These are phyloP conservation scores for Artemisia annua DNA, from an alignment of 129 eudicot genomes.

Conservation along the genomic window DNA sequence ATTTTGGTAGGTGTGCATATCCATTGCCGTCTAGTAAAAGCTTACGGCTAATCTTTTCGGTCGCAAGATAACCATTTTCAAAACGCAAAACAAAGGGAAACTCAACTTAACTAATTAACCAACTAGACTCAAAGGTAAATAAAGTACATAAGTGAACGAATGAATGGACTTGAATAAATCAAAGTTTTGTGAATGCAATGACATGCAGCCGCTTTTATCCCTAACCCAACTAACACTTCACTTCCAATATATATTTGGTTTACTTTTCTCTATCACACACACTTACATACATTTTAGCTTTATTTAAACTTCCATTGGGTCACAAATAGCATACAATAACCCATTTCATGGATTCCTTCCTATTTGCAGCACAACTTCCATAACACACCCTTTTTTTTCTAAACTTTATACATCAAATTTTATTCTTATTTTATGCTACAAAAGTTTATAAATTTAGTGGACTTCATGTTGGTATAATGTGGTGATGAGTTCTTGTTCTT, in stretches of 20 bases:
- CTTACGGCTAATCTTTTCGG: too few species aligned
- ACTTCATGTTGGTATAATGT: constrained; percentile 13
- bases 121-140: too few species aligned
- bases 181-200: constrained; percentile 15
- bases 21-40: too few species aligned
- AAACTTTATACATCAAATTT: constrained; percentile 7
- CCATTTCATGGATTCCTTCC: constrained; percentile 39
- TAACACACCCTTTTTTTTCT: constrained; percentile 7
- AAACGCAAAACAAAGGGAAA: too few species aligned
- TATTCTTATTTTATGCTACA: constrained; percentile 3
- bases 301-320: constrained; percentile 28
- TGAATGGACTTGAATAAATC: constrained; percentile 11
- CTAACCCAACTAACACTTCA: constrained; percentile 15
- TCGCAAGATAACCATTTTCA: too few species aligned
- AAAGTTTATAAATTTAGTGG: not conserved
- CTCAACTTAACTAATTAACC: too few species aligned
- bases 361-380: constrained; percentile 32
- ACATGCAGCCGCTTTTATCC: constrained; percentile 34
- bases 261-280: not conserved
- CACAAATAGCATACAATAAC: constrained; percentile 18
- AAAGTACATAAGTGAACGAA: not conserved
- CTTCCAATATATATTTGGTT: constrained; percentile 1
- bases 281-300: not conserved
- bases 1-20: too few species aligned
- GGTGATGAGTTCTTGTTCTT: constrained; percentile 33